phyloP scores from a whole-genome alignment of 768 basidiomycete genomes.

The Filobasidium floriforme region DNA sequence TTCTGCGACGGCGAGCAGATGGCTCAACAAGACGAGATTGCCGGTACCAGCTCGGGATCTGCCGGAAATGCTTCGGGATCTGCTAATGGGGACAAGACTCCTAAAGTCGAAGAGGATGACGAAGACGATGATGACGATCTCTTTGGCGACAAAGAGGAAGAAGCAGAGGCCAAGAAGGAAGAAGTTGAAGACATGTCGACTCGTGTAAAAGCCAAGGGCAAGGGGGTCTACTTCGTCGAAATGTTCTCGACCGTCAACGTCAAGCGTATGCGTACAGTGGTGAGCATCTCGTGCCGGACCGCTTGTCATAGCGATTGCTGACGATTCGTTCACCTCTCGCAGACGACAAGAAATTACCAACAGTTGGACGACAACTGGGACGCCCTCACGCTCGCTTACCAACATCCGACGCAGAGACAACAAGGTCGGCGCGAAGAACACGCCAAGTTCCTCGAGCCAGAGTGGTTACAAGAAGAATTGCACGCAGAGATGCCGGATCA shows the following conservation, averaged over 20 bases:
- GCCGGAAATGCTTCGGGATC: background rate
- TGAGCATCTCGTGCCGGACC: background rate
- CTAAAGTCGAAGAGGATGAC: background rate
- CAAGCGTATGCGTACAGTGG: background rate
- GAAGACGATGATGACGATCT: slow-evolving; percentile 21
- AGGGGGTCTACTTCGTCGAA: slow-evolving; percentile 15
- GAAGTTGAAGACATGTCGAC: slow-evolving; percentile 1
- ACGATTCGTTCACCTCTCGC: background rate
- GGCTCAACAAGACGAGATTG: background rate
- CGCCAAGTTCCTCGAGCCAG: slow-evolving; percentile 14
- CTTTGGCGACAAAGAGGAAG: slow-evolving; percentile 22
- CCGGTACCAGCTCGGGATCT: background rate
- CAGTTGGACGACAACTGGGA: slow-evolving; percentile 21
- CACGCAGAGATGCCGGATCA: slow-evolving; percentile 2
- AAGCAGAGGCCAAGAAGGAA: slow-evolving; percentile 13
- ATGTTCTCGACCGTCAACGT: slow-evolving; percentile 15
- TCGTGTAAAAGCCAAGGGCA: slow-evolving; percentile 13
- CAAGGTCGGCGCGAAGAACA: slow-evolving; percentile 12
- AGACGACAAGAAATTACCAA: slow-evolving; percentile 4
- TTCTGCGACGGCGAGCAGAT: slow-evolving; percentile 29
- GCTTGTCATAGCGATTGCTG: slow-evolving; percentile 2
- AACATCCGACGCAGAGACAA: slow-evolving; percentile 11
- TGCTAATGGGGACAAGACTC: background rate
- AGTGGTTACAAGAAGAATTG: slow-evolving; percentile 14
- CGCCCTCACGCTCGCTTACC: slow-evolving; percentile 13